Evolutionary conservation across 305 asterid species (phyloP).

Genomic region (Fraxinus velutina): DNA sequence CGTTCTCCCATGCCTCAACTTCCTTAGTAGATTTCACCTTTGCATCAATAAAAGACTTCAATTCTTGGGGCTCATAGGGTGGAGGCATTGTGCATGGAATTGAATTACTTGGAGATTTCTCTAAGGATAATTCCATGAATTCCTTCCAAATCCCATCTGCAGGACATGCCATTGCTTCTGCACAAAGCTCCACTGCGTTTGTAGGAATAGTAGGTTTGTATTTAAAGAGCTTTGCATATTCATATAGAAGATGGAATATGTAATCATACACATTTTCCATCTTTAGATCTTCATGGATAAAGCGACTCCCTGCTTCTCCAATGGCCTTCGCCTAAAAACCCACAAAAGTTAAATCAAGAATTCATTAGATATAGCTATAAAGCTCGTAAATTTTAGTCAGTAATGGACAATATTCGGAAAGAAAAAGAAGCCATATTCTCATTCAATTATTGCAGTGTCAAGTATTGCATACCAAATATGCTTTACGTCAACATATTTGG

Average conservation of each 20-base stretch:
- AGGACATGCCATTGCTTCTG: slow-evolving; percentile 63
- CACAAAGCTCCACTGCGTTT: slow-evolving; percentile 51
- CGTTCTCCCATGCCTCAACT: slow-evolving; percentile 64
- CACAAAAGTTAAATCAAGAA: not conserved
- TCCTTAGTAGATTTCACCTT: slow-evolving; percentile 40
- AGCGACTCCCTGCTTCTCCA: slow-evolving; percentile 69
- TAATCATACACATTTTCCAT: slow-evolving; percentile 76
- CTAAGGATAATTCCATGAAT: slow-evolving; percentile 74
- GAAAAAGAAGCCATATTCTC: not conserved
- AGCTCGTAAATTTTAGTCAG: not conserved
- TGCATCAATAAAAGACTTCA: slow-evolving; percentile 43
- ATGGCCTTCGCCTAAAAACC: slow-evolving; percentile 60
- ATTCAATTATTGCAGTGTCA: not conserved
- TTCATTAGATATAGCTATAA: not conserved
- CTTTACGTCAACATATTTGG: not conserved
- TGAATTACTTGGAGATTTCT: slow-evolving; percentile 47
- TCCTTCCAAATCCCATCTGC: slow-evolving; percentile 49
- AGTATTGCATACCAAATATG: not conserved
- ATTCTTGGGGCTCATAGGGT: slow-evolving; percentile 46
- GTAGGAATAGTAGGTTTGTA: slow-evolving; percentile 62
- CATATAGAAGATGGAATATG: slow-evolving; percentile 66
- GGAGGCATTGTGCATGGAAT: slow-evolving; percentile 73
- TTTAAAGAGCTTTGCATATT: slow-evolving; percentile 63
- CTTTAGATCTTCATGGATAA: slow-evolving; percentile 62
- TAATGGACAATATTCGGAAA: not conserved